Evolutionary conservation across 371 early-diverging fungal genomes (phyloP).

Genomic region (Lichtheimia corymbifera): DNA sequence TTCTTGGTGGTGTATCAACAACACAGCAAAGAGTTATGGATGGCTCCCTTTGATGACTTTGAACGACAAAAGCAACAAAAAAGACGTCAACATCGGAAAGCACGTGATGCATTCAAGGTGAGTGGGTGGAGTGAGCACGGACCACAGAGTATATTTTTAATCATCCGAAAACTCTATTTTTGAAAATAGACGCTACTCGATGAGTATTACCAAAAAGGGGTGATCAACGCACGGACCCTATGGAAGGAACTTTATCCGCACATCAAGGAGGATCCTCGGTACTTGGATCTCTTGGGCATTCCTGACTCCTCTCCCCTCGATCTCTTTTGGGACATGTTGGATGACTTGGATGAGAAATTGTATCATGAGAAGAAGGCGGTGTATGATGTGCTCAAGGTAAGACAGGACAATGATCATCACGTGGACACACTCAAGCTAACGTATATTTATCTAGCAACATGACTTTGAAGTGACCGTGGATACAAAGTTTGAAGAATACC

Average conservation of each 20-base stretch:
- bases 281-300: constrained; percentile 75
- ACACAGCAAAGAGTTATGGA: constrained; percentile 69
- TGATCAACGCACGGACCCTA: constrained; percentile 67
- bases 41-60: constrained; percentile 51
- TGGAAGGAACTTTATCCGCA: constrained; percentile 87
- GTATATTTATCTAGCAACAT: constrained; percentile 20
- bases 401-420: neutral
- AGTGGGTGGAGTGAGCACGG: neutral
- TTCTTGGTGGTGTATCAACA: constrained; percentile 81
- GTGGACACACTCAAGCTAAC: neutral
- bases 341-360: constrained; percentile 76
- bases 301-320: constrained; percentile 88
- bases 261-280: constrained; percentile 73
- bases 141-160: neutral
- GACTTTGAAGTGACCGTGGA: constrained; percentile 56
- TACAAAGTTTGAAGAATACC: constrained; percentile 55
- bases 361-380: constrained; percentile 73
- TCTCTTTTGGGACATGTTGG: constrained; percentile 88
- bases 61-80: constrained; percentile 31
- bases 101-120: constrained; percentile 67
- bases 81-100: constrained; percentile 67
- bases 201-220: constrained; percentile 52
- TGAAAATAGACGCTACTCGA: constrained; percentile 54
- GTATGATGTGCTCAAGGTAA: constrained; percentile 56
- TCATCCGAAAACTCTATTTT: neutral